These are phyloP conservation scores for Colletotrichum cereale DNA, from an alignment of 2,329 filamentous ascomycete genomes.

Conservation along the genomic window DNA sequence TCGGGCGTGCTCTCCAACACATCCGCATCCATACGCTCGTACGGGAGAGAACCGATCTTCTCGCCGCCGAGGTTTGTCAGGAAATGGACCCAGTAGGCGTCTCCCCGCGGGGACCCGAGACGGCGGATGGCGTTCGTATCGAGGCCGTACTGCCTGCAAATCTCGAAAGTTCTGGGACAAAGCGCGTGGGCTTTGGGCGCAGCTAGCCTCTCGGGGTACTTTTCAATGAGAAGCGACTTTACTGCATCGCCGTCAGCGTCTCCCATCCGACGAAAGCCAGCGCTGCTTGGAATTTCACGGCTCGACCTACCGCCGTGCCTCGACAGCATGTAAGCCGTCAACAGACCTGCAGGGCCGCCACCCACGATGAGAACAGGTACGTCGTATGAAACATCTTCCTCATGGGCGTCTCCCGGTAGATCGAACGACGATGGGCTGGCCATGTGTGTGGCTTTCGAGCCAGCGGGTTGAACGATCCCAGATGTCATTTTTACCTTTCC, in stretches of 20 bases:
- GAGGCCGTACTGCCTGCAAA: constrained; percentile 38
- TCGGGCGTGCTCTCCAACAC: constrained; percentile 39
- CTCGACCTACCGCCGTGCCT: constrained; percentile 35
- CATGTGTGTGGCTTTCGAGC: neutral
- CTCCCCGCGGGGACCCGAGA: constrained; percentile 27
- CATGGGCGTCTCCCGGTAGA: neutral
- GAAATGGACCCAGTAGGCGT: constrained; percentile 40
- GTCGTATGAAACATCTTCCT: constrained; percentile 33
- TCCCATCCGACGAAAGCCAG: constrained; percentile 22
- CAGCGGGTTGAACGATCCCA: neutral
- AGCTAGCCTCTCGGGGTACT: constrained; percentile 47
- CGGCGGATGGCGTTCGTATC: constrained; percentile 27
- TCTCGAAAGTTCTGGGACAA: constrained; percentile 37
- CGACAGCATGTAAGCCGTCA: constrained; percentile 49
- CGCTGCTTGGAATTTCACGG: neutral
- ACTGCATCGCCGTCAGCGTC: constrained; percentile 40
- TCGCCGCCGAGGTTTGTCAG: constrained; percentile 37
- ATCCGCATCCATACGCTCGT: constrained; percentile 38
- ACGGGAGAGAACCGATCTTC: constrained; percentile 28
- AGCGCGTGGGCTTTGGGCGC: constrained; percentile 44
- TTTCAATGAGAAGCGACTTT: constrained; percentile 48
- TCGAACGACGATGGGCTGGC: neutral
- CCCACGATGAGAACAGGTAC: constrained; percentile 53
- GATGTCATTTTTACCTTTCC: neutral
- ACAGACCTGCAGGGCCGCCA: constrained; percentile 52